These are phyloP conservation scores for Kandelia obovata DNA, from an alignment of 345 rosid species.

Conservation along the genomic window DNA sequence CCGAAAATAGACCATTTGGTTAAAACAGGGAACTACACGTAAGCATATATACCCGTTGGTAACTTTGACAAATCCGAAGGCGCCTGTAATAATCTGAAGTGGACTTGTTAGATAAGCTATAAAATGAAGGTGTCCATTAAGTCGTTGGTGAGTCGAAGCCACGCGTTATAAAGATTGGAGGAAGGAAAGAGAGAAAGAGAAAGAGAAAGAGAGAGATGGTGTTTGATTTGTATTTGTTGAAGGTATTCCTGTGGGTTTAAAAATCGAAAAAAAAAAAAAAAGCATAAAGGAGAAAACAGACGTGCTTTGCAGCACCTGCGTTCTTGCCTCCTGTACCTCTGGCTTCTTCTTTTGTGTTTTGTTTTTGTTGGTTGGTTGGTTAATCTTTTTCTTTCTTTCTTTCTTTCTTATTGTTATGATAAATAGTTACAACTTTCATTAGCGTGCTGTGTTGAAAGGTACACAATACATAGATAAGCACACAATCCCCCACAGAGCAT, in stretches of 20 bases:
- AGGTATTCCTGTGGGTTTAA: conserved; percentile 3
- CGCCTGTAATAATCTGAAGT: not conserved
- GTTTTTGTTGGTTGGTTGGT: conserved; percentile 8
- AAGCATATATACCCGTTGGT: conserved; percentile 7
- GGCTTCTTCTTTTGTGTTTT: conserved; percentile 25
- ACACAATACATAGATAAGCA: not conserved
- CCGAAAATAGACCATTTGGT: conserved; percentile 10
- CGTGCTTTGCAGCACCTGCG: conserved; percentile 54
- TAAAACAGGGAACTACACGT: not conserved
- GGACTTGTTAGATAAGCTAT: not conserved
- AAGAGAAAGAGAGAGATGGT: not conserved
- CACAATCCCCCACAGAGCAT: not conserved
- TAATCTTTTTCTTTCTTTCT: conserved; percentile 16
- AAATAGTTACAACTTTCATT: not conserved
- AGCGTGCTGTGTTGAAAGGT: conserved; percentile 25
- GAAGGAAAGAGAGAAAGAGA: not conserved
- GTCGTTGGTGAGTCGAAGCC: not conserved
- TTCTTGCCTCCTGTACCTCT: conserved; percentile 37
- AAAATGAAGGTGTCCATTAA: not conserved
- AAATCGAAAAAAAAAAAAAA: not conserved
- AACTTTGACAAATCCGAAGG: not conserved
- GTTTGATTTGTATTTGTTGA: not conserved
- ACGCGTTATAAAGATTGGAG: too few species aligned
- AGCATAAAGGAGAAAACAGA: conserved; percentile 24
- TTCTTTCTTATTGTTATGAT: conserved; percentile 7